Conservation (phyloP, 2,329 filamentous ascomycete species). For the Apiospora pterosperma region DNA sequence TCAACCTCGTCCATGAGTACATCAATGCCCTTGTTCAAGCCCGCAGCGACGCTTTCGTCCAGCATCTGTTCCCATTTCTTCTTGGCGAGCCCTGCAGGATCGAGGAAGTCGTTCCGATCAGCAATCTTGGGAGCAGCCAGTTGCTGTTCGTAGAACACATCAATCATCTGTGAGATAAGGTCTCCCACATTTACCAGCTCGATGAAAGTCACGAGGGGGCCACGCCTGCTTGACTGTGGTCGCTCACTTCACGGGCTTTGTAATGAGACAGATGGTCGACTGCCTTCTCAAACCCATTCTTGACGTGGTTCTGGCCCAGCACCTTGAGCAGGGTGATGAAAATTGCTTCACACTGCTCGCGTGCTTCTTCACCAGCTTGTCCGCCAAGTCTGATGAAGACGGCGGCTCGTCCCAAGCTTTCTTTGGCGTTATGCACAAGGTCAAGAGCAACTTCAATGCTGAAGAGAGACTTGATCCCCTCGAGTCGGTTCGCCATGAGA, state of each 20-base stretch:
- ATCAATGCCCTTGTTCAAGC: constrained; percentile 95
- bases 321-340: constrained; percentile 83
- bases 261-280: constrained; percentile 88
- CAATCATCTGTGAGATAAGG: constrained; percentile 97
- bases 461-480: constrained; percentile 92
- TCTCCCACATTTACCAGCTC: constrained; percentile 98
- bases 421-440: constrained; percentile 84
- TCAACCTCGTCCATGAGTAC: constrained; percentile 98
- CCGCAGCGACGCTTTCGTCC: constrained; percentile 92
- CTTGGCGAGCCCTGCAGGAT: constrained; percentile 89
- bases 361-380: constrained; percentile 76
- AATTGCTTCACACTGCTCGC: constrained; percentile 84
- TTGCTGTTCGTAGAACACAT: constrained; percentile 98
- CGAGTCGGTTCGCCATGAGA: constrained; percentile 89
- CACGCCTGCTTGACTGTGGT: constrained; percentile 69
- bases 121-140: constrained; percentile 77
- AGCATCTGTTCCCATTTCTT: constrained; percentile 99
- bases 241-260: constrained; percentile 78
- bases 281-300: constrained; percentile 89
- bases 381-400: constrained; percentile 79
- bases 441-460: constrained; percentile 93
- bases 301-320: constrained; percentile 82
- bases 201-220: constrained; percentile 93
- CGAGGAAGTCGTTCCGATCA: constrained; percentile 91
- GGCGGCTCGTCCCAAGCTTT: constrained; percentile 79